Conservation (phyloP, 2,329 filamentous ascomycete genomes). For the Stemphylium beticola region DNA sequence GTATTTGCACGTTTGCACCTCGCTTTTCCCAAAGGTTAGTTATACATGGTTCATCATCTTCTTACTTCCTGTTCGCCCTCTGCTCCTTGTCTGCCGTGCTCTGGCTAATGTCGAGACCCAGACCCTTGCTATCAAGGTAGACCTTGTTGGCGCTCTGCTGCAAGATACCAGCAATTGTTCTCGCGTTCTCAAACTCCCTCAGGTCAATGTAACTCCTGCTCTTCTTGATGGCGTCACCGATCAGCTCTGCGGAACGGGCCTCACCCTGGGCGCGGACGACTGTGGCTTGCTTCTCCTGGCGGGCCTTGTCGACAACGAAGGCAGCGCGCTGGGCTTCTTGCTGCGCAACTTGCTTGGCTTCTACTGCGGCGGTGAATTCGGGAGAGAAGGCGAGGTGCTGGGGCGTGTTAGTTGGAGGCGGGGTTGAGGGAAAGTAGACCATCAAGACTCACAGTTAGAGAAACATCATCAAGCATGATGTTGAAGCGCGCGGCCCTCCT, state of each 20-base stretch:
- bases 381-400: conserved; percentile 72
- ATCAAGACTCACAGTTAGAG: conserved; percentile 74
- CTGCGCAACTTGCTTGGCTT: conserved; percentile 73
- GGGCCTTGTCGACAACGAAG: conserved; percentile 97
- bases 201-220: conserved; percentile 95
- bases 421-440: not conserved
- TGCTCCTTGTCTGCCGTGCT: conserved; percentile 49
- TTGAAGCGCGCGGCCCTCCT: conserved; percentile 94
- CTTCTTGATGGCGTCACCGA: conserved; percentile 99
- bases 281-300: conserved; percentile 99
- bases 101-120: conserved; percentile 82
- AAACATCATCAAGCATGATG: conserved; percentile 96
- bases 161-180: conserved; percentile 83
- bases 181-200: conserved; percentile 96
- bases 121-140: conserved; percentile 86
- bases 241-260: conserved; percentile 94
- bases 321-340: conserved; percentile 97
- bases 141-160: conserved; percentile 94
- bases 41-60: conserved; percentile 29
- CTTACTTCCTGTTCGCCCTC: conserved; percentile 35
- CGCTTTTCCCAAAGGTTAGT: conserved; percentile 24
- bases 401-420: conserved; percentile 26
- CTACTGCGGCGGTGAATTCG: conserved; percentile 72
- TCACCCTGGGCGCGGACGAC: conserved; percentile 99
- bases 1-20: conserved; percentile 24